These are phyloP conservation scores for Flaveria brownii DNA, from an alignment of 129 eudicot genomes.

Conservation along the genomic window DNA sequence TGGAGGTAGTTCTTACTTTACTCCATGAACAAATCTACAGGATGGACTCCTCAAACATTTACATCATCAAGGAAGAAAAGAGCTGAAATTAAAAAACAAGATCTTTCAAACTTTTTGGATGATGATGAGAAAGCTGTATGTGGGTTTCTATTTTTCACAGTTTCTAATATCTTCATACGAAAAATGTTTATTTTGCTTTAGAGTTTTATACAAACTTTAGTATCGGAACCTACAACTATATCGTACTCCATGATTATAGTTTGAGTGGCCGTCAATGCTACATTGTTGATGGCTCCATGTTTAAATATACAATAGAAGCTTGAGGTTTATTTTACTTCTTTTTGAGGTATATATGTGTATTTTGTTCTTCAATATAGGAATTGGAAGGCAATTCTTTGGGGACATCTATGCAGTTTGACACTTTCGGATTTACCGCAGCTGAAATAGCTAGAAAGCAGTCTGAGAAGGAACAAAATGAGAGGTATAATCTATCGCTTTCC, in stretches of 20 bases:
- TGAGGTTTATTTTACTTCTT: constrained; percentile 7
- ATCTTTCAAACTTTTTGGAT: constrained; percentile 72
- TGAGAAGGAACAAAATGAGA: constrained; percentile 84
- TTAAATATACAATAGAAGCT: constrained; percentile 2
- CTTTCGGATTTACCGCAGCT: constrained; percentile 95
- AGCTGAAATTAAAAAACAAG: constrained; percentile 81
- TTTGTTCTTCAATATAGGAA: constrained; percentile 50
- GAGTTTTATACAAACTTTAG: not conserved
- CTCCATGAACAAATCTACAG: constrained; percentile 38
- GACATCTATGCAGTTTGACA: constrained; percentile 87
- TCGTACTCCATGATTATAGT: constrained; percentile 2
- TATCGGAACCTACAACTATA: constrained; percentile 16
- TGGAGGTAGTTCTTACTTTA: constrained; percentile 22
- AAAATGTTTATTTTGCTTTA: constrained; percentile 19
- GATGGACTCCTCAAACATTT: constrained; percentile 94
- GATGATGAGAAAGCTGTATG: constrained; percentile 96
- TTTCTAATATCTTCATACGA: constrained; percentile 7
- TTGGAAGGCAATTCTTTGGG: constrained; percentile 81
- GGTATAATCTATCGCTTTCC: constrained; percentile 44
- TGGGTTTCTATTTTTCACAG: constrained; percentile 18
- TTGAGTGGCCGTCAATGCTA: constrained; percentile 14
- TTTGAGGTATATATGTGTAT: constrained; percentile 16
- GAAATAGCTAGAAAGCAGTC: constrained; percentile 89
- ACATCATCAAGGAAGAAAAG: constrained; percentile 93
- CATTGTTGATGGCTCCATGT: constrained; percentile 14